phyloP scores from a whole-genome alignment of 129 eudicot genomes.

The Pittosporum tobira region DNA sequence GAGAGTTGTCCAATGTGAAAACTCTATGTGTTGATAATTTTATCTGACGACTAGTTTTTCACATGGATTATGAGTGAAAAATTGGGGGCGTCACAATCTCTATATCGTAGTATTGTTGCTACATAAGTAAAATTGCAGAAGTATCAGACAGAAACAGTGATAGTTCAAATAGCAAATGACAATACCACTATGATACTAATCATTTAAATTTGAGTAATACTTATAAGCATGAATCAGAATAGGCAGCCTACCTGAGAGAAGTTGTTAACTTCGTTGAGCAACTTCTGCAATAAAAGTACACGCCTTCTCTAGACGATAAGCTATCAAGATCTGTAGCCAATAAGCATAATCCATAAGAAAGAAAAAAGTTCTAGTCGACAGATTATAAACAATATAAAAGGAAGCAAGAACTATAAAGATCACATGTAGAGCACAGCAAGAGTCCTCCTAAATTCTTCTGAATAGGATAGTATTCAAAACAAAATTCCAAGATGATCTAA shows the following conservation, averaged over 20 bases:
- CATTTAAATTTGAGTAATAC: too few relatives aligned
- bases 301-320: slow-evolving; percentile 49
- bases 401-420: background rate
- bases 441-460: background rate
- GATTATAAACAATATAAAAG: background rate
- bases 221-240: background rate
- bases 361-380: background rate
- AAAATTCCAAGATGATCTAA: too few relatives aligned
- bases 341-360: background rate
- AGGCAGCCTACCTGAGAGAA: slow-evolving; percentile 41
- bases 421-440: background rate
- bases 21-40: too few relatives aligned
- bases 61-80: too few relatives aligned
- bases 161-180: too few relatives aligned
- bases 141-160: too few relatives aligned
- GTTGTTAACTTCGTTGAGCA: slow-evolving; percentile 61
- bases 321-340: slow-evolving; percentile 39
- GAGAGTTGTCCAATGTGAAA: too few relatives aligned
- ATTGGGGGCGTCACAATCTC: too few relatives aligned
- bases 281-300: slow-evolving; percentile 63
- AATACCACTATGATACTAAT: too few relatives aligned
- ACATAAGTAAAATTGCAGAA: too few relatives aligned
- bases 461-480: background rate
- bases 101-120: too few relatives aligned
- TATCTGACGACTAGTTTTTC: too few relatives aligned